Evolutionary conservation across 176 grass and related monocot species (phyloP).

Genomic region (Avena atlantica): DNA sequence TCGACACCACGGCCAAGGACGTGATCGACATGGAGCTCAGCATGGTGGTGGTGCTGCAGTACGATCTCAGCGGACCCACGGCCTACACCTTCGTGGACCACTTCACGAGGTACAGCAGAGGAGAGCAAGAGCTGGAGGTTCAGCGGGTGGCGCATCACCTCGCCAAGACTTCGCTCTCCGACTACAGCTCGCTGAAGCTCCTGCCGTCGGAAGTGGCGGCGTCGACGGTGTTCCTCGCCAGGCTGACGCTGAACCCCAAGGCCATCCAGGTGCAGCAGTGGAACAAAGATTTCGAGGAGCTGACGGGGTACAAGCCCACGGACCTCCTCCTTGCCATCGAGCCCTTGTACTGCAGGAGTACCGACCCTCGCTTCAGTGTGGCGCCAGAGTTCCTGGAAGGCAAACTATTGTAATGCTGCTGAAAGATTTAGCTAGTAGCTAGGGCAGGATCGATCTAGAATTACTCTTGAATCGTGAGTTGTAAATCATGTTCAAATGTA

Average conservation of each 20-base stretch:
- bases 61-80: conserved; percentile 33
- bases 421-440: not conserved
- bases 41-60: conserved; percentile 23
- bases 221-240: conserved; percentile 41
- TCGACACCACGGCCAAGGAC: not conserved
- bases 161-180: not conserved
- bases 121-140: not conserved
- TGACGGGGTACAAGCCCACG: conserved; percentile 37
- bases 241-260: not conserved
- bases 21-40: conserved; percentile 23
- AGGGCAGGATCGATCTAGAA: not conserved
- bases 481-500: not conserved
- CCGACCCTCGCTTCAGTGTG: not conserved
- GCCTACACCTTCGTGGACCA: conserved; percentile 45
- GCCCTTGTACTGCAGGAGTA: not conserved
- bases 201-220: conserved; percentile 41
- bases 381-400: not conserved
- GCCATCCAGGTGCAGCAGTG: not conserved
- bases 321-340: conserved; percentile 8
- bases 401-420: not conserved
- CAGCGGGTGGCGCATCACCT: not conserved
- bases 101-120: not conserved
- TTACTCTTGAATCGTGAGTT: not conserved
- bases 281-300: conserved; percentile 12
- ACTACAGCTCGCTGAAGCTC: conserved; percentile 14